These are phyloP conservation scores for Hericium coralloides DNA, from an alignment of 768 basidiomycete genomes.

Conservation along the genomic window DNA sequence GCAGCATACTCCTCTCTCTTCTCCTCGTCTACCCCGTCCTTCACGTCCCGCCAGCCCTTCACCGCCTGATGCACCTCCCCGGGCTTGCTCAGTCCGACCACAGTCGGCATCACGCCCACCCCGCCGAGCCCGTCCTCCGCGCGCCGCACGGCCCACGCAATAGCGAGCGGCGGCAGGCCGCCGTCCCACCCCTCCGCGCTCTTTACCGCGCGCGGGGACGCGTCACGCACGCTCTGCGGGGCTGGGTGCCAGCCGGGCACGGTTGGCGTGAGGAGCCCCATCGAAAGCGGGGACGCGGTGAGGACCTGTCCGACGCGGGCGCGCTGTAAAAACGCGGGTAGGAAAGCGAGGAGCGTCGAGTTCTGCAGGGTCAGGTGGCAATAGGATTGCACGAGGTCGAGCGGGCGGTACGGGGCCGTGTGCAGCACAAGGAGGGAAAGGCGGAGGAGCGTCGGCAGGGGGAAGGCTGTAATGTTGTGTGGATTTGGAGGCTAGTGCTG, in stretches of 20 bases:
- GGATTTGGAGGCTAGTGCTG: neutral
- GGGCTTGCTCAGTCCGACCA: constrained; percentile 62
- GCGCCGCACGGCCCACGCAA: constrained; percentile 54
- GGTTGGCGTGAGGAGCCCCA: constrained; percentile 60
- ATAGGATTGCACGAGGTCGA: constrained; percentile 77
- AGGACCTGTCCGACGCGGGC: constrained; percentile 63
- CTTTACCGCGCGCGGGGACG: constrained; percentile 29
- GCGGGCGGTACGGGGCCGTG: constrained; percentile 54
- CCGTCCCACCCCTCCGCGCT: constrained; percentile 27
- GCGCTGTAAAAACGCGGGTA: constrained; percentile 45
- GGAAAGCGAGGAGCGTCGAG: constrained; percentile 46
- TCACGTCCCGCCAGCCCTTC: constrained; percentile 55
- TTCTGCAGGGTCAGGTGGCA: constrained; percentile 77
- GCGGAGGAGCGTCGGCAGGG: constrained; percentile 78
- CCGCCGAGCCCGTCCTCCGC: constrained; percentile 21
- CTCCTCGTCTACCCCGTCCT: constrained; percentile 26
- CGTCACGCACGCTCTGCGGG: constrained; percentile 37
- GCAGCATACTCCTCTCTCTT: constrained; percentile 37
- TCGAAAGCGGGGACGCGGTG: constrained; percentile 76
- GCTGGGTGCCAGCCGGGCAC: constrained; percentile 76
- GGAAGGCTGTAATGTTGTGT: constrained; percentile 46
- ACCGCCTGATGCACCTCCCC: constrained; percentile 70
- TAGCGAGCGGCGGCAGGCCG: constrained; percentile 55
- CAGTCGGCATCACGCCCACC: constrained; percentile 44
- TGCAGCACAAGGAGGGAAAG: constrained; percentile 65